phyloP scores from a whole-genome alignment of 2,329 filamentous ascomycete genomes.

The Colletotrichum graminicola region DNA sequence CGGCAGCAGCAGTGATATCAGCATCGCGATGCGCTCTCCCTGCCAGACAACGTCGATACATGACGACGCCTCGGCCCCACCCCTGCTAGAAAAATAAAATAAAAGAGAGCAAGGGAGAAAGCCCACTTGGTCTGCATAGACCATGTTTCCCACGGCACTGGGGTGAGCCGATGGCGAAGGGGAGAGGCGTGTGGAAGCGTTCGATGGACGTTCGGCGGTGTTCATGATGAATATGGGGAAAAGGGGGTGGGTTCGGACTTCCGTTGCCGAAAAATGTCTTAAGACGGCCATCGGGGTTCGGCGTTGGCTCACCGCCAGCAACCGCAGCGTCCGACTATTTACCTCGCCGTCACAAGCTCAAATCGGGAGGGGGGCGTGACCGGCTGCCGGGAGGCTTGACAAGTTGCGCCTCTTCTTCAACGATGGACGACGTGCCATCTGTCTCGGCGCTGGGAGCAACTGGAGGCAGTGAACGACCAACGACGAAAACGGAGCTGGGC shows the following conservation, averaged over 20 bases:
- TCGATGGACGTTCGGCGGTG: constrained; percentile 31
- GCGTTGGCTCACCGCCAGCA: constrained; percentile 27
- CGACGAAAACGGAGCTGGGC: constrained; percentile 33
- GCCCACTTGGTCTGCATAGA: constrained; percentile 9
- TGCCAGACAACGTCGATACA: constrained; percentile 24
- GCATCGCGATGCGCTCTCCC: constrained; percentile 35
- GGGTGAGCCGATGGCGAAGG: constrained; percentile 2
- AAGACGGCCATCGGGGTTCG: constrained; percentile 31
- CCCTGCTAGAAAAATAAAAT: constrained; percentile 6
- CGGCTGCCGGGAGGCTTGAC: constrained; percentile 32
- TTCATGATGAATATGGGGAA: constrained; percentile 7
- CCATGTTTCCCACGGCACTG: constrained; percentile 18
- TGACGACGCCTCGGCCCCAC: background rate
- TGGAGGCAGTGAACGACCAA: constrained; percentile 22
- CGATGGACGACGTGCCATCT: constrained; percentile 30
- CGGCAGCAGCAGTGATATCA: background rate
- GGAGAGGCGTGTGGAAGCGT: background rate
- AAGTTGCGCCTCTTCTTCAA: constrained; percentile 33
- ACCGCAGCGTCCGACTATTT: constrained; percentile 25
- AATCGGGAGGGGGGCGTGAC: constrained; percentile 13
- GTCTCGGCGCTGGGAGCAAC: constrained; percentile 19
- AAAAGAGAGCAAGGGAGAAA: constrained; percentile 35
- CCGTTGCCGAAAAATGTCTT: constrained; percentile 37
- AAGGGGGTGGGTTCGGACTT: constrained; percentile 34
- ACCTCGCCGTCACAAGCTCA: constrained; percentile 20